These are phyloP conservation scores for Boeremia lycopersici DNA, from an alignment of 2,329 filamentous ascomycete genomes.

Conservation along the genomic window DNA sequence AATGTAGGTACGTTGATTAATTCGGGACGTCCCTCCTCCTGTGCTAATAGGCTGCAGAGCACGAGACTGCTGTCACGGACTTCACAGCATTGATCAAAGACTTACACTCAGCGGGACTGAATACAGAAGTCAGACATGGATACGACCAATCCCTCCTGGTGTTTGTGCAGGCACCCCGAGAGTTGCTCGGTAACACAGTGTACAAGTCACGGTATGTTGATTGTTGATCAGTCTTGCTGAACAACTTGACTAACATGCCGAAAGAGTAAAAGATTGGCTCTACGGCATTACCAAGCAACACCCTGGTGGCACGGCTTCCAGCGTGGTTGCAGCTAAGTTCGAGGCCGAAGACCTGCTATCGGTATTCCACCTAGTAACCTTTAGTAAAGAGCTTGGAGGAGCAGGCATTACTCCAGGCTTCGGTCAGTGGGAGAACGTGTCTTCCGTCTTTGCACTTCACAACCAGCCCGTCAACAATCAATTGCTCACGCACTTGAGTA, in stretches of 20 bases:
- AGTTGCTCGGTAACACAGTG: conserved; percentile 39
- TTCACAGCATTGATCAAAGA: conserved; percentile 31
- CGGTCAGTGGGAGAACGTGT: conserved; percentile 74
- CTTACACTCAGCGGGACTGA: conserved; percentile 35
- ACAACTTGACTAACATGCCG: not conserved
- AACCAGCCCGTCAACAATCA: conserved; percentile 75
- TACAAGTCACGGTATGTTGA: conserved; percentile 37
- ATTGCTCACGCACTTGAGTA: conserved; percentile 77
- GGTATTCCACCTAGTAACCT: conserved; percentile 78
- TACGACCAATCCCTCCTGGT: conserved; percentile 39
- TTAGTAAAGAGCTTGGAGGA: conserved; percentile 74
- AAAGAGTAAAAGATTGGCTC: conserved; percentile 82
- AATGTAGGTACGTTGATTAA: conserved; percentile 28
- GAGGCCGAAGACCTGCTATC: conserved; percentile 80
- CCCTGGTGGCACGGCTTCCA: conserved; percentile 54
- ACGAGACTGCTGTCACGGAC: conserved; percentile 27
- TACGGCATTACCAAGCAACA: conserved; percentile 72
- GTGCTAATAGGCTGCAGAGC: conserved; percentile 19
- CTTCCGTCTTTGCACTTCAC: conserved; percentile 79
- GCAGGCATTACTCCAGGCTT: conserved; percentile 74
- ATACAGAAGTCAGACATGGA: conserved; percentile 40
- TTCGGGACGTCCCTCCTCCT: no score
- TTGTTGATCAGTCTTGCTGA: not conserved
- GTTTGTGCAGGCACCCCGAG: conserved; percentile 38
- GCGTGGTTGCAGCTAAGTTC: conserved; percentile 65